Conservation (phyloP, 371 early-diverging fungal genomes). For the Mucor lusitanicus region DNA sequence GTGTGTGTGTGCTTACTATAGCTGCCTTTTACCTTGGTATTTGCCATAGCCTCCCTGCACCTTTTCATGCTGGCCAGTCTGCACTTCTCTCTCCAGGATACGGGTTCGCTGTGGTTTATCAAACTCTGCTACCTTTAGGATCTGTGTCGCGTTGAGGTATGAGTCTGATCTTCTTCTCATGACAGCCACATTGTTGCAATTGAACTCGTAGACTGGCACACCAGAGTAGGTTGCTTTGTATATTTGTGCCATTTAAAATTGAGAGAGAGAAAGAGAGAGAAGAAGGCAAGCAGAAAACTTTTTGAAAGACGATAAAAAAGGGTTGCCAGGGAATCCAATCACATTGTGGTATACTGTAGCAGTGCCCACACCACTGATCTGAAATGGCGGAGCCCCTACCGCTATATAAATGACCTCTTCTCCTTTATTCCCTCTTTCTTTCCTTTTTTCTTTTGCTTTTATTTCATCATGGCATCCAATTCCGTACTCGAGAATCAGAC, state of each 20-base stretch:
- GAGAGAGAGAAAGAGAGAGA: no score
- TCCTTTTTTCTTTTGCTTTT: conserved; percentile 2
- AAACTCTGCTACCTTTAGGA: conserved; percentile 89
- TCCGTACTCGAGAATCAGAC: conserved; percentile 4
- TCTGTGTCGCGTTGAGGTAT: conserved; percentile 91
- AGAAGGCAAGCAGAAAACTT: not conserved
- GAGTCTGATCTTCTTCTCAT: conserved; percentile 86
- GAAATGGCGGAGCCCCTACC: not conserved
- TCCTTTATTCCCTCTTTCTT: not conserved
- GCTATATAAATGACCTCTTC: not conserved
- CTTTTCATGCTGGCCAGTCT: conserved; percentile 82
- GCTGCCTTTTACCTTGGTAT: conserved; percentile 92
- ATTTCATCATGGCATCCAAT: conserved; percentile 8
- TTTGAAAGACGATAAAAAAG: not conserved
- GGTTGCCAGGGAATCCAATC: not conserved
- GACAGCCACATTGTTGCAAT: conserved; percentile 80
- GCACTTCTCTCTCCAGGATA: conserved; percentile 85
- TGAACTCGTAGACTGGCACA: conserved; percentile 86
- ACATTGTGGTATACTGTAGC: no score
- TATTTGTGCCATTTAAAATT: no score
- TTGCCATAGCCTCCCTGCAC: conserved; percentile 96
- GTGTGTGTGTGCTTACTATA: no score
- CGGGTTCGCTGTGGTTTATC: conserved; percentile 88
- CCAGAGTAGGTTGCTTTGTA: conserved; percentile 83
- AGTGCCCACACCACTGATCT: not conserved